phyloP scores from a whole-genome alignment of 257 asterid genomes.

The Rehmannia glutinosa region DNA sequence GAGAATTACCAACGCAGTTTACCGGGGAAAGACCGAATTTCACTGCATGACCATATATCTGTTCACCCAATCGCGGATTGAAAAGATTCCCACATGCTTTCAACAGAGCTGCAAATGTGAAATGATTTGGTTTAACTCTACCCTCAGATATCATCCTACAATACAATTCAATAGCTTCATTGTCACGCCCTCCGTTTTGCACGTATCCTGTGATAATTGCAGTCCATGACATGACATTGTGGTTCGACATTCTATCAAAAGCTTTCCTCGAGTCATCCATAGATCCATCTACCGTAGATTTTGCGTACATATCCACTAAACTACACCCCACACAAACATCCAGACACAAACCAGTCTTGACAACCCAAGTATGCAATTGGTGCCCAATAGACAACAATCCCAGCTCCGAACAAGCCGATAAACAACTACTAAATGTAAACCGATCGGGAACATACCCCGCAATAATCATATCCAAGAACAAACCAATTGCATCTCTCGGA shows the following conservation, averaged over 20 bases:
- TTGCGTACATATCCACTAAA: conserved; percentile 85
- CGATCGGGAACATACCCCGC: conserved; percentile 60
- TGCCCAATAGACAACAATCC: conserved; percentile 46
- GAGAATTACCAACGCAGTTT: conserved; percentile 78
- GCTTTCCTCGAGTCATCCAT: conserved; percentile 61
- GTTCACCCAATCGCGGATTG: conserved; percentile 52
- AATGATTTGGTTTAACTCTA: conserved; percentile 71
- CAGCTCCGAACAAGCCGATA: conserved; percentile 81
- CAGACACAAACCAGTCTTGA: conserved; percentile 50
- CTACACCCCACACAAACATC: conserved; percentile 96
- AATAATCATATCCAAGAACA: conserved; percentile 60
- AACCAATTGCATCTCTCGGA: conserved; percentile 35
- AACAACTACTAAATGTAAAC: conserved; percentile 69
- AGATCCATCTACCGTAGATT: conserved; percentile 46
- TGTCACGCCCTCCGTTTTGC: conserved; percentile 45
- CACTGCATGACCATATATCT: conserved; percentile 58
- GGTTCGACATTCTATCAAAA: conserved; percentile 70
- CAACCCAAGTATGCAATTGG: conserved; percentile 62
- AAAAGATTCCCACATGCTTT: conserved; percentile 77
- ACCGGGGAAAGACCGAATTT: conserved; percentile 63
- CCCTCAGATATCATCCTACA: conserved; percentile 62
- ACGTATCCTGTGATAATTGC: conserved; percentile 73
- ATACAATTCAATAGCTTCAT: conserved; percentile 64
- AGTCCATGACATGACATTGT: conserved; percentile 97
- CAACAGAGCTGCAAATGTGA: conserved; percentile 67